Evolutionary conservation across 2,329 filamentous ascomycete genomes (phyloP), one percentile per base, ranked within the genome.

Genomic region (Pestalotiopsis sp.): DNA sequence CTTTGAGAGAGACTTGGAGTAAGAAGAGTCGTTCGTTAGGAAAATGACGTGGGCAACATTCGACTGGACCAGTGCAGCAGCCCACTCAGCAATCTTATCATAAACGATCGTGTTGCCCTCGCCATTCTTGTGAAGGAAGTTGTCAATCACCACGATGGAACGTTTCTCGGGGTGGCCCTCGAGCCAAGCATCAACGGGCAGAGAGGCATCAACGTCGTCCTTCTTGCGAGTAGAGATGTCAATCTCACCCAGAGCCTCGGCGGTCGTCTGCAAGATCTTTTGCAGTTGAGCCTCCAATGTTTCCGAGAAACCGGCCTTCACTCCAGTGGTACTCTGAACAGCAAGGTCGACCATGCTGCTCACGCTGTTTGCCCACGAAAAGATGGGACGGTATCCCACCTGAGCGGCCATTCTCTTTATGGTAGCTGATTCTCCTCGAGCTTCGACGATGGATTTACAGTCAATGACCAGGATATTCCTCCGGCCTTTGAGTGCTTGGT

Each of bases 41-140:
- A 98, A 97, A 68, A 99, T 91, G 68, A 98, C 94, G 79, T 98
- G 96, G 0, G 95, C 95, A 58, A 97, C 87, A 72, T 98, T 97
- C 66, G 92, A 91, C 61, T 94, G 93, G 0, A 96, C 95, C 36
- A 98, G 83, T 1, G 90, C 86, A 4, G 96, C 94, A 1, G 95
- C 94, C 94, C 95, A 98, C 76, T 98, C 94, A 0, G 94, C 90
- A 63, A 95, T 85, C 77, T 93, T 94, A 71, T 95, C 92, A 69
- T 93, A 93, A 23, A 95, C 85, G n/a, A 91, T 82, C 49, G 83
- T 83, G 68, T 85, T 86, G 36, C 91, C 90, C 45, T 91, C 87
- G 23, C 52, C 65, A 67, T 85, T 90, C 81, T 94, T 95, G 82
- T 96, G 91, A 13, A 97, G 80, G 81, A 97, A 98, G 77, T 97